phyloP scores from a whole-genome alignment of 2,329 filamentous ascomycete genomes.

The Lanzia echinophila region DNA sequence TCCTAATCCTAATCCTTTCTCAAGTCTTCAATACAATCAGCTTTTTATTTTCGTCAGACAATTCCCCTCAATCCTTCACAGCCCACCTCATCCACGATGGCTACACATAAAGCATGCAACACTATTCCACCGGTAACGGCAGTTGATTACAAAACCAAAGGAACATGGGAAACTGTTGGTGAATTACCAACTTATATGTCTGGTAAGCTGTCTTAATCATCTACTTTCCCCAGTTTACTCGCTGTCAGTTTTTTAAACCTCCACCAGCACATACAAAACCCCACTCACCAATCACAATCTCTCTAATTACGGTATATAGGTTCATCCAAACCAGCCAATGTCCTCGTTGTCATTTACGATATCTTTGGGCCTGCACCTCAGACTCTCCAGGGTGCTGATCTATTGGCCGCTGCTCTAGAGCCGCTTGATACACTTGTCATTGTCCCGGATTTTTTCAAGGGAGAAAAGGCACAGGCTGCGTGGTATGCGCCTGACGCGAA shows the following conservation, averaged over 20 bases:
- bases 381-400: slow-evolving; percentile 64
- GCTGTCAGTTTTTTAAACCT: background rate
- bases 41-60: too few relatives aligned
- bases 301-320: slow-evolving; percentile 35
- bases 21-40: too few relatives aligned
- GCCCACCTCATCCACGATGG: slow-evolving; percentile 6
- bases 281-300: background rate
- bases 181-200: slow-evolving; percentile 10
- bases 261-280: background rate
- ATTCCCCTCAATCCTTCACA: background rate
- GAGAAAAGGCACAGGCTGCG: slow-evolving; percentile 38
- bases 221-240: background rate
- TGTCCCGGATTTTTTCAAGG: slow-evolving; percentile 86
- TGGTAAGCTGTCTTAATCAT: background rate
- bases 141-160: slow-evolving; percentile 26
- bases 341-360: slow-evolving; percentile 52
- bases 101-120: slow-evolving; percentile 23
- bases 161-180: slow-evolving; percentile 14
- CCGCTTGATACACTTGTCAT: slow-evolving; percentile 53
- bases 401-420: slow-evolving; percentile 44
- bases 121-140: slow-evolving; percentile 30
- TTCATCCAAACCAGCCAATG: slow-evolving; percentile 43
- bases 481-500: slow-evolving; percentile 45
- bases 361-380: slow-evolving; percentile 64
- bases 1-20: too few relatives aligned